Conservation (phyloP, 805 yeast species). For the Candida qinlingensis region DNA sequence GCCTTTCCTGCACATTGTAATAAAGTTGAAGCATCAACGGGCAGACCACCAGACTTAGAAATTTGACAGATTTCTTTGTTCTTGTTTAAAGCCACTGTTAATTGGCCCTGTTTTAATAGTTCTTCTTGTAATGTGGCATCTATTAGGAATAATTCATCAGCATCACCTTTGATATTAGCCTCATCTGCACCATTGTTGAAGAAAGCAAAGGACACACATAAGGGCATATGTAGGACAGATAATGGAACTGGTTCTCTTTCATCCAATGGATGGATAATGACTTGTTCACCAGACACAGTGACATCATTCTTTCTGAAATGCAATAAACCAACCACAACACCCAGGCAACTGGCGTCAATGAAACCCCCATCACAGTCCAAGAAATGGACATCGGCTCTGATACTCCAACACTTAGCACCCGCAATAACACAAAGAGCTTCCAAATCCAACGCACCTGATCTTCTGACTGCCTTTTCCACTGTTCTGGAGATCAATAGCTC, state of each 20-base stretch:
- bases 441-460: constrained; percentile 86
- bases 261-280: constrained; percentile 61
- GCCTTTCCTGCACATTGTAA: constrained; percentile 69
- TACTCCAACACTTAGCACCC: constrained; percentile 86
- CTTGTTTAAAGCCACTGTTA: constrained; percentile 83
- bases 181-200: constrained; percentile 63
- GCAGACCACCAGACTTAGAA: constrained; percentile 84
- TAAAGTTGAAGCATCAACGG: constrained; percentile 65
- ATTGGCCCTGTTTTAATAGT: constrained; percentile 63
- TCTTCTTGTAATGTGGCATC: constrained; percentile 83
- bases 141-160: constrained; percentile 55
- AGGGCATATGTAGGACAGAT: constrained; percentile 82
- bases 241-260: constrained; percentile 87
- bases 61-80: constrained; percentile 90
- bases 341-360: constrained; percentile 85
- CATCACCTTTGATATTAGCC: constrained; percentile 65
- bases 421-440: constrained; percentile 89
- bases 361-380: constrained; percentile 90
- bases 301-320: constrained; percentile 85
- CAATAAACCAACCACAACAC: constrained; percentile 78
- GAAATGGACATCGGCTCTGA: constrained; percentile 86
- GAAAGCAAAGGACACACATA: constrained; percentile 85
- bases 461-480: constrained; percentile 85
- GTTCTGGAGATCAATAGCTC: constrained; percentile 77
- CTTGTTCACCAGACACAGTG: constrained; percentile 57